A percentile compares a stretch with the other conserved stretches of the same genome.
Evolutionary conservation across 2,329 filamentous ascomycete genomes (phyloP).

Genomic region (Blastomyces emzantsi): DNA sequence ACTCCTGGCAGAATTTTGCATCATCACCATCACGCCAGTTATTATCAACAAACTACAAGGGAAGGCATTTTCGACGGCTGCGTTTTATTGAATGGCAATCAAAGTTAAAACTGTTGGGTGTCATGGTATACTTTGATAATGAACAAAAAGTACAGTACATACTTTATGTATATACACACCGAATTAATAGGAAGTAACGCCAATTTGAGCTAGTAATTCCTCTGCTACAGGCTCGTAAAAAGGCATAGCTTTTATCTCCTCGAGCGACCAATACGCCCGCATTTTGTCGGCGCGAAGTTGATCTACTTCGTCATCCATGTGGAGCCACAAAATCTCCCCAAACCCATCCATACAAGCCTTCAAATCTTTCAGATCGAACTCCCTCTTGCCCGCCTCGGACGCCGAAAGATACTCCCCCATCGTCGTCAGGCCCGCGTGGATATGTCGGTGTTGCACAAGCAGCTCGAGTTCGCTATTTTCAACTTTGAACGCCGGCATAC

Average conservation of each 20-base stretch:
- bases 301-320: constrained; percentile 76
- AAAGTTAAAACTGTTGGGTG: not conserved
- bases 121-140: not conserved
- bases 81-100: not conserved
- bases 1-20: not conserved
- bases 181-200: no score
- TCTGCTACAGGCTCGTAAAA: constrained; percentile 43
- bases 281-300: constrained; percentile 78
- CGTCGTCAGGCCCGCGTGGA: constrained; percentile 64
- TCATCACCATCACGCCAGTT: not conserved
- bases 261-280: constrained; percentile 67
- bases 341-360: constrained; percentile 67
- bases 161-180: not conserved
- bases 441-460: constrained; percentile 64
- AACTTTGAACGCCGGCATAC: constrained; percentile 65
- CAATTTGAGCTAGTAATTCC: not conserved
- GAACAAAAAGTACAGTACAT: not conserved
- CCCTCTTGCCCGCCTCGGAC: constrained; percentile 55
- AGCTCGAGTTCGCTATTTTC: constrained; percentile 50
- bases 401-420: constrained; percentile 53
- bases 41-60: no score
- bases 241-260: constrained; percentile 63
- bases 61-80: no score
- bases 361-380: constrained; percentile 50
- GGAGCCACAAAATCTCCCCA: constrained; percentile 68